Evolutionary conservation across 768 basidiomycete genomes (phyloP).

Genomic region (Terana coerulea): DNA sequence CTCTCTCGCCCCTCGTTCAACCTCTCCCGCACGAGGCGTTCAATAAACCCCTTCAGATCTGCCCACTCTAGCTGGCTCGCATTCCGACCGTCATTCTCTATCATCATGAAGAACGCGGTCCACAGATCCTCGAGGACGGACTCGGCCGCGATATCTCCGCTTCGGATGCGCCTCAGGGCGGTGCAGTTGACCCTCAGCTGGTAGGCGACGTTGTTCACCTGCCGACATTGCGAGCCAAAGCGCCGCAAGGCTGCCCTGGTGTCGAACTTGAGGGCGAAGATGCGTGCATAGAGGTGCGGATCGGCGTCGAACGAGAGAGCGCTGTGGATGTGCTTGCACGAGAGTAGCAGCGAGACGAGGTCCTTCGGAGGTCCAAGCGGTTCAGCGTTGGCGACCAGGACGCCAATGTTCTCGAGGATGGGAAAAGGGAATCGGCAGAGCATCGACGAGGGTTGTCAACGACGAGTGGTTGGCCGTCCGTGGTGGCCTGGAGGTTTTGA

Average conservation of each 20-base stretch:
- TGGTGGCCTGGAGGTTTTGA: neutral
- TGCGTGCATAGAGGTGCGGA: slow-evolving; percentile 43
- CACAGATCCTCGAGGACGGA: slow-evolving; percentile 39
- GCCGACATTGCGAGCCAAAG: slow-evolving; percentile 37
- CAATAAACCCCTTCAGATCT: slow-evolving; percentile 43
- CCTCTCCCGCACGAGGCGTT: slow-evolving; percentile 40
- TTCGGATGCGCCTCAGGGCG: slow-evolving; percentile 29
- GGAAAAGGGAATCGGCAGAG: slow-evolving; percentile 34
- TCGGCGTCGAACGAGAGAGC: slow-evolving; percentile 30
- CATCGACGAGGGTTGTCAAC: neutral
- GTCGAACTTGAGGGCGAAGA: slow-evolving; percentile 61
- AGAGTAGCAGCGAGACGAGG: slow-evolving; percentile 45
- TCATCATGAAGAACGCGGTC: slow-evolving; percentile 49
- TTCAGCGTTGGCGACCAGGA: slow-evolving; percentile 39
- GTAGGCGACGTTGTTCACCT: slow-evolving; percentile 31
- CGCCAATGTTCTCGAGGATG: slow-evolving; percentile 48
- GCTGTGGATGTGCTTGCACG: slow-evolving; percentile 37
- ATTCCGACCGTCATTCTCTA: slow-evolving; percentile 70
- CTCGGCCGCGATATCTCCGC: slow-evolving; percentile 24
- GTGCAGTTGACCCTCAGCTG: slow-evolving; percentile 38
- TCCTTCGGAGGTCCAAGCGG: slow-evolving; percentile 43
- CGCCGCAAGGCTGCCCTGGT: slow-evolving; percentile 46
- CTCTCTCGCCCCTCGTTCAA: slow-evolving; percentile 37
- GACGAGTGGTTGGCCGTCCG: neutral
- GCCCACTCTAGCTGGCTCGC: slow-evolving; percentile 51